These are phyloP conservation scores for Saccharomycopsis lassenensis DNA, from an alignment of 805 yeast genomes.

Conservation along the genomic window DNA sequence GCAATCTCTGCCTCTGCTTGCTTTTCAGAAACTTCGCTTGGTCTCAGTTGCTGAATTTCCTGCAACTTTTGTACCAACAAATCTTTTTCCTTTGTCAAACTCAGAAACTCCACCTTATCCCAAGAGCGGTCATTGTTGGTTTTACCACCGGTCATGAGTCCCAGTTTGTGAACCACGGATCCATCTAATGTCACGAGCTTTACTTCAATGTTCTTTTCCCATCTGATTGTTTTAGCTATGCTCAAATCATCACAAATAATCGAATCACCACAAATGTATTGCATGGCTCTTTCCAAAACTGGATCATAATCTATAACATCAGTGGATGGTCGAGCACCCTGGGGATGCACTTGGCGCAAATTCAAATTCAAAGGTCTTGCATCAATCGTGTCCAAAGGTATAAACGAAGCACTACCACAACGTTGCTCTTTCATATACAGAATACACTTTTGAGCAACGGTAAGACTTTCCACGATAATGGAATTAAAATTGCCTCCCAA, in stretches of 20 bases:
- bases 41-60: slow-evolving; percentile 31
- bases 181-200: slow-evolving; percentile 80
- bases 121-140: slow-evolving; percentile 42
- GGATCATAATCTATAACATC: slow-evolving; percentile 68
- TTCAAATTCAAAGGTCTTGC: slow-evolving; percentile 42
- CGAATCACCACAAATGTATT: slow-evolving; percentile 69
- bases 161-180: slow-evolving; percentile 70
- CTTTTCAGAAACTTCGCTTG: slow-evolving; percentile 47
- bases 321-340: slow-evolving; percentile 54
- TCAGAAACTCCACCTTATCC: slow-evolving; percentile 60
- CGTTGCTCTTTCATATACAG: slow-evolving; percentile 75
- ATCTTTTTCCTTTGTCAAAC: slow-evolving; percentile 40
- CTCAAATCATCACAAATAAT: slow-evolving; percentile 63
- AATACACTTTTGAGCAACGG: slow-evolving; percentile 67
- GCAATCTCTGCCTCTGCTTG: slow-evolving; percentile 45
- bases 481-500: slow-evolving; percentile 76
- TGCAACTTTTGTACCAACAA: slow-evolving; percentile 40
- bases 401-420: slow-evolving; percentile 74
- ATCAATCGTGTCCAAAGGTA: slow-evolving; percentile 73
- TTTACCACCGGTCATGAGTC: slow-evolving; percentile 87
- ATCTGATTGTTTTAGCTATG: slow-evolving; percentile 60
- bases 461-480: slow-evolving; percentile 63
- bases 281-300: slow-evolving; percentile 62
- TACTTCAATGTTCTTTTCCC: slow-evolving; percentile 46
- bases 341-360: slow-evolving; percentile 40